Evolutionary conservation across 2,329 filamentous ascomycete species (phyloP), one percentile per base, ranked within the genome.

Genomic region (Chaetoscypha palmicola): DNA sequence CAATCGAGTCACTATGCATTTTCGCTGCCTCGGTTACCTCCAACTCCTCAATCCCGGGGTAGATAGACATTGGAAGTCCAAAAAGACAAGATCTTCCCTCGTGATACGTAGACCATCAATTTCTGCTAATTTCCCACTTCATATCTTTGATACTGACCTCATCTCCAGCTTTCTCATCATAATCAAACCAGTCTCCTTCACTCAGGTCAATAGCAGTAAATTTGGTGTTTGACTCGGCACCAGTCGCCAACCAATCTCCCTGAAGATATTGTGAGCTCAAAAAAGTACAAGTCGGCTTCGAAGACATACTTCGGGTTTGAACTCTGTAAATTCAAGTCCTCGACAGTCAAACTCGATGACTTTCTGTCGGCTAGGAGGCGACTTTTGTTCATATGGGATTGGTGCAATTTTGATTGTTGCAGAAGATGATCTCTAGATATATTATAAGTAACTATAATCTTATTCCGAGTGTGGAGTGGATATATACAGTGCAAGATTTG

Each of bases 101-200:
- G 12, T 7, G 17, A 19, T 19, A 34, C 5, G 3, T 30, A 5
- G 3, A n/a, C 16, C 23, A 35, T 53, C 32, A 63, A 41, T 58
- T 62, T 43, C 58, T 59, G 22, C 57, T 50, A 31, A 98, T 84
- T 54, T 89, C 82, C 88, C 89, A 98, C 49, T 78, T 86, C 43
- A 95, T 65, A 22, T 92, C 86, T 62, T 88, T 91, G 63, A 96
- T 89, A 64, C 86, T 92, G 36, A 96, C 90, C 65, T 97, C 90
- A 38, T 94, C 87, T 1, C 83, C 76, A 0, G 86, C 76, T 70
- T 97, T 96, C 67, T 97, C 90, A 56, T 97, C 90, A 59, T 97
- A 98, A 57, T 97, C 91, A 65, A 85, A 98, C 92, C 92, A 98
- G 58, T 98, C 92, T 20, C 86, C 91, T 21, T 98, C 92, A 0